Evolutionary conservation across 768 basidiomycete species (phyloP), one percentile per base, ranked within the genome.

Genomic region (Trametes gibbosa): DNA sequence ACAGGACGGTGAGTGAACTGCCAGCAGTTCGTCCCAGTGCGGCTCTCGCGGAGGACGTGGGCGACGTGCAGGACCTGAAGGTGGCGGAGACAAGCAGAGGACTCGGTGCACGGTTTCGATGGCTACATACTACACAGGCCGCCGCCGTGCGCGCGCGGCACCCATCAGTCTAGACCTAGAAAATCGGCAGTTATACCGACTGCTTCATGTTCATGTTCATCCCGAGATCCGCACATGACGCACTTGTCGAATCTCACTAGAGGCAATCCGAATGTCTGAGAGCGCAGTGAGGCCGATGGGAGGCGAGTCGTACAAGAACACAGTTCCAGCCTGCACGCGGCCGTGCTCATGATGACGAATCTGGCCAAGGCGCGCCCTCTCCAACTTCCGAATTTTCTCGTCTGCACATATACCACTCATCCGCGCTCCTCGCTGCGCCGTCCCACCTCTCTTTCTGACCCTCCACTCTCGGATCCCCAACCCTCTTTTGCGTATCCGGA

Each of bases 1-100:
- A 58, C 56, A 58, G 61, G 61, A 58, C 61, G 56, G 42, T 40
- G 46, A 43, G 39, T 62, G 56, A 62, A 62, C 61, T 62, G 61
- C 61, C 61, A 62, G 61, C 61, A 62, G 61, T 62, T 62, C 56
- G 61, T 62, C 61, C 61, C 34, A 27, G 55, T 45, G 46, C 56
- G 21, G 47, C 56, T 62, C 56, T 50, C 42, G 55, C 40, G 32
- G 46, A 29, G 7, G 50, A 39, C 39, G 58, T 49, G 34, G 16
- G 45, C n/a, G 46, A 34, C 39, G 32, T 40, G 40, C 55, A 47
- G 14, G 21, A 43, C 1, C 24, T 25, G 48, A 34, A 45, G 29
- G 25, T 25, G 40, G 19, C 19, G 29, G 35, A 35, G 56, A 49
- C 32, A 24, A 34, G 50, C 41, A 17, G 47, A 21, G 16, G 35